phyloP scores from a whole-genome alignment of 1,139 yeast species.

The Scheffersomyces quercinus region DNA sequence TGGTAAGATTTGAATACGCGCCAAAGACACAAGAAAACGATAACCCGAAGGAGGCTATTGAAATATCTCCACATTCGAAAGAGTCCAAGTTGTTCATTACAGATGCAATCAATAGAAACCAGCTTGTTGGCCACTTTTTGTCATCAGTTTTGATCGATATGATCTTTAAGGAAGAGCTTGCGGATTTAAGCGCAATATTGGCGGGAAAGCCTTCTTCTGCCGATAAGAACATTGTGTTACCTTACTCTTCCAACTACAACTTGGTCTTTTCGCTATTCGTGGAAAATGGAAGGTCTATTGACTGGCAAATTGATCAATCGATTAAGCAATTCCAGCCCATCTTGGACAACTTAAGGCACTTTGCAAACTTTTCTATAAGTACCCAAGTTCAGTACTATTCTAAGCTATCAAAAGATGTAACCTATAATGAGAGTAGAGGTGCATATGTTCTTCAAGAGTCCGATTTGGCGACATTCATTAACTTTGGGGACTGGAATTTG shows the following conservation, averaged over 20 bases:
- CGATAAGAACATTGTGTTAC: slow-evolving; percentile 38
- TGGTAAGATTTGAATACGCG: slow-evolving; percentile 23
- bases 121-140: slow-evolving; percentile 35
- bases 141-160: slow-evolving; percentile 33
- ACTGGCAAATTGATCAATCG: slow-evolving; percentile 42
- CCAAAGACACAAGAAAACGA: not conserved
- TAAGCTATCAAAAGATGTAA: slow-evolving; percentile 31
- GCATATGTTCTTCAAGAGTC: slow-evolving; percentile 37
- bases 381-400: slow-evolving; percentile 78
- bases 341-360: slow-evolving; percentile 37
- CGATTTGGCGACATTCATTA: slow-evolving; percentile 69
- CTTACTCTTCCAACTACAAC: slow-evolving; percentile 66
- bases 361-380: slow-evolving; percentile 73
- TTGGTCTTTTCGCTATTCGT: slow-evolving; percentile 59
- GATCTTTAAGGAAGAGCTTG: slow-evolving; percentile 31
- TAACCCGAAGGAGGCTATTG: not conserved
- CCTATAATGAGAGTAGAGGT: slow-evolving; percentile 23
- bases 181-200: slow-evolving; percentile 8
- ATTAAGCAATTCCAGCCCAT: slow-evolving; percentile 27
- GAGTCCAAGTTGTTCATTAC: slow-evolving; percentile 28
- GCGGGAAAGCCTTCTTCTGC: slow-evolving; percentile 13
- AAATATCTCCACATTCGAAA: slow-evolving; percentile 37
- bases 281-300: slow-evolving; percentile 40
- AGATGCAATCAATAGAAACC: slow-evolving; percentile 25
- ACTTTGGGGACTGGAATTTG: slow-evolving; percentile 78